Evolutionary conservation across 164 flowering plant species (phyloP), one percentile per base, ranked within the genome.

Genomic region (Magnolia changhungtana): DNA sequence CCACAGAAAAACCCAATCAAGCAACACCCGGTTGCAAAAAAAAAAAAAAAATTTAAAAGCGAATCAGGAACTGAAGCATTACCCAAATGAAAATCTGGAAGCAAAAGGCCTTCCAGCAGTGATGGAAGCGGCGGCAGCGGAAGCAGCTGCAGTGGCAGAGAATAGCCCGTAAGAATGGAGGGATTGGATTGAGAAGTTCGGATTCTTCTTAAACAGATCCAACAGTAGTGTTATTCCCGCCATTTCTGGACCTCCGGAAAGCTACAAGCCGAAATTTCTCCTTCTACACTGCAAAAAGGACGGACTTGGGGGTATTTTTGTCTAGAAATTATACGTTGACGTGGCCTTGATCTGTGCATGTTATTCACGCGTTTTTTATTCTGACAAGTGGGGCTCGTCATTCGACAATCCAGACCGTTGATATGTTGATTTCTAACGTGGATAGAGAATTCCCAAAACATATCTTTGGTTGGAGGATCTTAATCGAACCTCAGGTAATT

Each of bases 41-140:
- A 4, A 66, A 21, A 7, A n/a, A 24, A 11, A 66, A 66, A 66
- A 23, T 0, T 0, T 1, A 23, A 5, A 5, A 37, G 45, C 4
- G 45, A 37, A 37, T 5, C 45, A 37, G 45, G 45, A 37, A 37
- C 45, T 37, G 45, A 37, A 37, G 45, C 45, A 37, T 37, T 84
- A 89, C 93, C 94, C 89, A 31, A 90, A 86, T 8, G 89, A 78
- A 79, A 84, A 77, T 78, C 90, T 85, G 67, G 85, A 82, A 29
- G 84, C 82, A 52, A 88, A 81, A 49, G 89, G 84, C 70, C 76
- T 73, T 13, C 80, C 80, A 0, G 84, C 78, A 19, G 85, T 83
- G 75, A 81, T 77, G 14, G 92, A 80, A 18, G 88, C 89, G 67
- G 90, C 92, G 49, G 91, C 90, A 8, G 89, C 83, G 16, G 91